These are phyloP conservation scores for Avena sativa DNA, from an alignment of 176 grass and related monocot genomes.

Conservation along the genomic window DNA sequence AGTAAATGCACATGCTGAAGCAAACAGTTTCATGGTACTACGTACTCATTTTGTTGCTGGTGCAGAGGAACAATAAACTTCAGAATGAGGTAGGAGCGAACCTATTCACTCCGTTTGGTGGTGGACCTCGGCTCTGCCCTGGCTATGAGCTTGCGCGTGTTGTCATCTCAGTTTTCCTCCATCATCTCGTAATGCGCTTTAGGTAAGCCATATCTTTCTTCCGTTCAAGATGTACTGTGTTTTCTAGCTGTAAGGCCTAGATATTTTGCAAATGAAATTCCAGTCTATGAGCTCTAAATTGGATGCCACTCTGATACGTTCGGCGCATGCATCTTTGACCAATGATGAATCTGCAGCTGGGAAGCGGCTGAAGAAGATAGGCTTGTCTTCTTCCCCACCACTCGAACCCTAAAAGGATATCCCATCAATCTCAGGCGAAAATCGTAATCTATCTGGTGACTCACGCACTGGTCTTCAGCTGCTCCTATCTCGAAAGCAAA, in stretches of 20 bases:
- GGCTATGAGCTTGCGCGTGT: slow-evolving; percentile 89
- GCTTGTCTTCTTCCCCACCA: slow-evolving; percentile 89
- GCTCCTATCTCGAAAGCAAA: slow-evolving; percentile 1
- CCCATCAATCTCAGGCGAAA: slow-evolving; percentile 68
- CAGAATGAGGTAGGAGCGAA: slow-evolving; percentile 58
- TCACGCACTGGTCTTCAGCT: background rate
- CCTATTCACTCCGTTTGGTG: slow-evolving; percentile 85
- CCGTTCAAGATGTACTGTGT: background rate
- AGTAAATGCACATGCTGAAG: background rate
- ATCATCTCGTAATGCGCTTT: slow-evolving; percentile 78
- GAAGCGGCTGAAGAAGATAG: slow-evolving; percentile 82
- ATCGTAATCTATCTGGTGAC: slow-evolving; percentile 17
- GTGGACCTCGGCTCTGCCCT: slow-evolving; percentile 82
- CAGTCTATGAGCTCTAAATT: background rate
- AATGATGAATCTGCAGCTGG: slow-evolving; percentile 72
- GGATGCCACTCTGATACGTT: slow-evolving; percentile 16
- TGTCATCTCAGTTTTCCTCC: slow-evolving; percentile 86
- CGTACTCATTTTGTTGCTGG: background rate
- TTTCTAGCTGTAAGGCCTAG: background rate
- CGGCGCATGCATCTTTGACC: background rate
- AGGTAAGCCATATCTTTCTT: slow-evolving; percentile 51
- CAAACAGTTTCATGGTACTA: background rate
- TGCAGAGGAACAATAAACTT: slow-evolving; percentile 64
- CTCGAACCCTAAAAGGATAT: slow-evolving; percentile 85
- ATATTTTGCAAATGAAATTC: slow-evolving; percentile 7